Conservation (phyloP, 768 basidiomycete species). For the Tulasnella sp. region DNA sequence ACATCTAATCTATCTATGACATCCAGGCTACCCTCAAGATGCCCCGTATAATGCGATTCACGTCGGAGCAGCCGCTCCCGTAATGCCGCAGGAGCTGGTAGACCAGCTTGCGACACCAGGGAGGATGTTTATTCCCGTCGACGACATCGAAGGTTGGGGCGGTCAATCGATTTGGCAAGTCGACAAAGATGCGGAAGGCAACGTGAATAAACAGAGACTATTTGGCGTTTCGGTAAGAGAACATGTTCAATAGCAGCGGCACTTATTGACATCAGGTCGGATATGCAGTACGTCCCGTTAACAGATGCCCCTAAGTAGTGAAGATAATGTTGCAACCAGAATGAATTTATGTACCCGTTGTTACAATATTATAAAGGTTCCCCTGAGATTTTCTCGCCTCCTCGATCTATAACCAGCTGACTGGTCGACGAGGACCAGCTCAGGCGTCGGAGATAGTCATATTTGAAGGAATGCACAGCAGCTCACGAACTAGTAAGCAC, state of each 20-base stretch:
- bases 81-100: conserved; percentile 62
- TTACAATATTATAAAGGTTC: too few species aligned
- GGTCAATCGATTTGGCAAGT: conserved; percentile 64
- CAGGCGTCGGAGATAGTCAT: too few species aligned
- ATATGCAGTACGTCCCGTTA: conserved; percentile 20
- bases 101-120: conserved; percentile 74
- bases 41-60: conserved; percentile 80
- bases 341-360: too few species aligned
- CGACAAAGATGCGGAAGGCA: conserved; percentile 71
- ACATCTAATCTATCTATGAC: background rate
- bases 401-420: too few species aligned
- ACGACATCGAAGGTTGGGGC: conserved; percentile 38
- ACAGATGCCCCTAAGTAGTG: conserved; percentile 21
- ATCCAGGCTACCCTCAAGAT: conserved; percentile 38
- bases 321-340: background rate
- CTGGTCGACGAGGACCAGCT: too few species aligned
- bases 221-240: conserved; percentile 76
- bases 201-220: conserved; percentile 56
- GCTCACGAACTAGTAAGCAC: background rate
- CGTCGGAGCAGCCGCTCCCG: conserved; percentile 87
- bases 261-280: background rate
- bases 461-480: background rate
- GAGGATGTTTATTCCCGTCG: conserved; percentile 91
- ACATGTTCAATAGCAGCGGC: background rate
- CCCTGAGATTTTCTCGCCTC: too few species aligned